Evolutionary conservation across 768 basidiomycete genomes (phyloP).

Genomic region (Termitomyces sp.): DNA sequence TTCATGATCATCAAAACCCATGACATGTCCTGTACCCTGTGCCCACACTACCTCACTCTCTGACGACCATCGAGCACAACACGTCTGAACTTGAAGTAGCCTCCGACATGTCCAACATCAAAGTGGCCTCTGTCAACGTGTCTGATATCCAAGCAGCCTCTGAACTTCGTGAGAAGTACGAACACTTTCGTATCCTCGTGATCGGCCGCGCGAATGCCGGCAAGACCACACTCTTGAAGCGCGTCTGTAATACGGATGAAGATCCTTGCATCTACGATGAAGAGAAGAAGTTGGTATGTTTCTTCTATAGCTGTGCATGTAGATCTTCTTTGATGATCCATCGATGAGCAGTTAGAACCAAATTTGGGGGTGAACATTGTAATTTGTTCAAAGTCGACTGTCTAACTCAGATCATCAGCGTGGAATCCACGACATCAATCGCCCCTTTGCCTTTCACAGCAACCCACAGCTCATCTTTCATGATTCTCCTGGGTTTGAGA

Average conservation of each 20-base stretch:
- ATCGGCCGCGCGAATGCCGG: constrained; percentile 14
- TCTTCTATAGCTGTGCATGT: background rate
- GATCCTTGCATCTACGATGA: constrained; percentile 1
- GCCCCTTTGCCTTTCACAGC: background rate
- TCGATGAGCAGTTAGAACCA: background rate
- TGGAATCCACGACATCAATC: constrained; percentile 1
- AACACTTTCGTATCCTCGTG: constrained; percentile 13
- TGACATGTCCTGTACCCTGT: background rate
- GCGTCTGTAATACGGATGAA: constrained; percentile 3
- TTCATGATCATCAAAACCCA: background rate
- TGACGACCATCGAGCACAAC: no score
- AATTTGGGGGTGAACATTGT: background rate
- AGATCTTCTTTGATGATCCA: background rate
- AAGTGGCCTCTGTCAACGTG: background rate
- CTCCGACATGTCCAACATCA: no score
- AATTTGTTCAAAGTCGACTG: no score
- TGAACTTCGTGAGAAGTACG: constrained; percentile 1
- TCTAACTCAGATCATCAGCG: background rate
- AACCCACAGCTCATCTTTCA: constrained; percentile 5
- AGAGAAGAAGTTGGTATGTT: background rate
- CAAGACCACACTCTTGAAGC: constrained; percentile 8
- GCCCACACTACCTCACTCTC: background rate
- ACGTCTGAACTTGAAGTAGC: no score
- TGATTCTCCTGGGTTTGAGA: constrained; percentile 1
- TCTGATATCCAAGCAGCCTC: background rate